These are phyloP conservation scores for Fusarium verrucosum DNA, from an alignment of 2,329 filamentous ascomycete genomes.

Conservation along the genomic window DNA sequence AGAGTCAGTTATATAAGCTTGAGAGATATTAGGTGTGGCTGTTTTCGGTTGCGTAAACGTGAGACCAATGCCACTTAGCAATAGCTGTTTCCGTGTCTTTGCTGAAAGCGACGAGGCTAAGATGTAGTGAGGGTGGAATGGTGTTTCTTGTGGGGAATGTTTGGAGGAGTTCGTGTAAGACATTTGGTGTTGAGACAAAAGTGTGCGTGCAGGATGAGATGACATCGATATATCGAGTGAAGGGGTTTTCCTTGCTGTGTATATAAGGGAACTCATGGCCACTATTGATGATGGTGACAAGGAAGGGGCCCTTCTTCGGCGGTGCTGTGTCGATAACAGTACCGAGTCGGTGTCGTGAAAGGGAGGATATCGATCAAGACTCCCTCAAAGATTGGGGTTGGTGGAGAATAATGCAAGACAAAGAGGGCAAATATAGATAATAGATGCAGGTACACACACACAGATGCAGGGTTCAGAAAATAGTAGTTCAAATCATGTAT, in stretches of 20 bases:
- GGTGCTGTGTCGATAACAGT: slow-evolving; percentile 8
- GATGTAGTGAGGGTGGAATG: slow-evolving; percentile 26
- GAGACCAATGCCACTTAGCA: slow-evolving; percentile 32
- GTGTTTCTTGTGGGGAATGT: slow-evolving; percentile 39
- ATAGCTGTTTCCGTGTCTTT: slow-evolving; percentile 28
- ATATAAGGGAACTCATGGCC: not conserved
- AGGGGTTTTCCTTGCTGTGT: slow-evolving; percentile 1
- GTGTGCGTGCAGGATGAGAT: slow-evolving; percentile 1
- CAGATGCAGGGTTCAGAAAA: slow-evolving; percentile 19
- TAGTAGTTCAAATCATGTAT: slow-evolving; percentile 18
- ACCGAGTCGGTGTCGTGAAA: slow-evolving; percentile 15
- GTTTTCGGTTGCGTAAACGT: slow-evolving; percentile 22
- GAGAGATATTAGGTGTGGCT: slow-evolving; percentile 26
- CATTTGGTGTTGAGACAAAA: slow-evolving; percentile 37
- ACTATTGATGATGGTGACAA: slow-evolving; percentile 8
- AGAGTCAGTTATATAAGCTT: slow-evolving; percentile 39
- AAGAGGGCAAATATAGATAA: slow-evolving; percentile 6
- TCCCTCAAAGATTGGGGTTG: slow-evolving; percentile 20
- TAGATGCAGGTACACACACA: slow-evolving; percentile 26
- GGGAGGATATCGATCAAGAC: slow-evolving; percentile 26
- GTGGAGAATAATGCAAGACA: slow-evolving; percentile 35
- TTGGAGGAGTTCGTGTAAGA: slow-evolving; percentile 32
- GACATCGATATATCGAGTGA: slow-evolving; percentile 11
- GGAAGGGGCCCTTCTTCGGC: slow-evolving; percentile 3
- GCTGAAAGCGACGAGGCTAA: slow-evolving; percentile 33